Evolutionary conservation across 441 rosid species (phyloP).

Genomic region (Rhodomyrtus psidioides): DNA sequence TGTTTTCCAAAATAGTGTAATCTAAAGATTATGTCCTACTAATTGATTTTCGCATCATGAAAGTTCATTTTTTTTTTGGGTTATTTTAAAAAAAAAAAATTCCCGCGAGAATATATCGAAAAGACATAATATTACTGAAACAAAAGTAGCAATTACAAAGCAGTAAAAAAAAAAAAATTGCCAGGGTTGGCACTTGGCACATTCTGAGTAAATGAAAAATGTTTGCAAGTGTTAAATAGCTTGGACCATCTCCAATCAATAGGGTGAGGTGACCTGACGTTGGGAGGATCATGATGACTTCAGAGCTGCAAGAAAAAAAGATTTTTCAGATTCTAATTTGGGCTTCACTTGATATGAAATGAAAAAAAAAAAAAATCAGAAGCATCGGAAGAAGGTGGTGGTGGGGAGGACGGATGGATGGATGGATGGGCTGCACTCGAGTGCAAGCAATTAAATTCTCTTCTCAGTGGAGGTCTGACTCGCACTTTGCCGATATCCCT

Average conservation of each 20-base stretch:
- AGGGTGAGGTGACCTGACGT: background rate
- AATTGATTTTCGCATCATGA: background rate
- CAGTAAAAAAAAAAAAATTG: background rate
- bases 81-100: too few relatives aligned
- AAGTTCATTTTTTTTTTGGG: too few relatives aligned
- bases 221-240: background rate
- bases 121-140: background rate
- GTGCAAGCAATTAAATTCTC: background rate
- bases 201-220: background rate
- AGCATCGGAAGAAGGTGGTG: background rate
- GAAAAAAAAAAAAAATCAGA: background rate
- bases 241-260: background rate
- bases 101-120: background rate
- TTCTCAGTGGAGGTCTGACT: background rate
- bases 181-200: background rate
- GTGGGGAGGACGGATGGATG: too few relatives aligned
- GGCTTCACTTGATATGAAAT: background rate
- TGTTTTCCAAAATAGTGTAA: background rate
- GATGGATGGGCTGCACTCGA: background rate
- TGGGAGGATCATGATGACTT: background rate
- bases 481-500: background rate
- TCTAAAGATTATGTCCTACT: background rate
- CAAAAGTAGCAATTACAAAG: background rate
- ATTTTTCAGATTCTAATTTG: background rate
- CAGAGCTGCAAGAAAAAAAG: background rate